phyloP scores from a whole-genome alignment of 179 eudicot species.

The Beta lomatogona region DNA sequence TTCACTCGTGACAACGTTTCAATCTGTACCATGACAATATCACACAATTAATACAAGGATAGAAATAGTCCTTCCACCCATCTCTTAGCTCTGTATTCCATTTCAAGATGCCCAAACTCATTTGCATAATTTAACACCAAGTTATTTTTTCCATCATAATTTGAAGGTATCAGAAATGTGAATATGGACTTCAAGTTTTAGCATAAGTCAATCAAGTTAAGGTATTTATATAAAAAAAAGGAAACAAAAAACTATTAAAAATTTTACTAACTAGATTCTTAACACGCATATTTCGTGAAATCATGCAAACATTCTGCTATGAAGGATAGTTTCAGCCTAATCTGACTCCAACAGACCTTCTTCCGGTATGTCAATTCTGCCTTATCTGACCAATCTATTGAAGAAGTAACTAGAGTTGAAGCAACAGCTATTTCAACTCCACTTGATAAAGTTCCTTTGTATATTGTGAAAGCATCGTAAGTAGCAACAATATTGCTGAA shows the following conservation, averaged over 20 bases:
- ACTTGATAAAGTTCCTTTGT: conserved; percentile 93
- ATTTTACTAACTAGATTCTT: background rate
- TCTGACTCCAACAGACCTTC: conserved; percentile 53
- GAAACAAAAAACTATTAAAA: too few relatives aligned
- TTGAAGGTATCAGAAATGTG: background rate
- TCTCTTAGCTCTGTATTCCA: background rate
- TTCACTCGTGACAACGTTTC: conserved; percentile 82
- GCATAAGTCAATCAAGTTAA: too few relatives aligned
- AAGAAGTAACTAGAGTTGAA: conserved; percentile 54
- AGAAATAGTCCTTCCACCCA: background rate
- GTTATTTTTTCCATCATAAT: background rate
- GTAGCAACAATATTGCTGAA: conserved; percentile 86
- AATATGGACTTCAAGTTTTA: too few relatives aligned
- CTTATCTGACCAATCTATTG: conserved; percentile 69
- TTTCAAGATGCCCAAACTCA: background rate
- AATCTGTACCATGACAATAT: conserved; percentile 46
- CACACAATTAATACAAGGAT: background rate
- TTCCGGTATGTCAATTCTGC: conserved; percentile 65
- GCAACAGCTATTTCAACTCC: conserved; percentile 93
- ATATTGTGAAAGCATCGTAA: conserved; percentile 54
- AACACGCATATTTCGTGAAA: background rate
- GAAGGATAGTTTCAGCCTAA: background rate
- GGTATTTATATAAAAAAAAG: too few relatives aligned
- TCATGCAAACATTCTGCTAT: background rate
- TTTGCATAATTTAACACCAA: background rate